Conservation (phyloP, 805 yeast genomes). For the Ogataea paradorogensis region DNA sequence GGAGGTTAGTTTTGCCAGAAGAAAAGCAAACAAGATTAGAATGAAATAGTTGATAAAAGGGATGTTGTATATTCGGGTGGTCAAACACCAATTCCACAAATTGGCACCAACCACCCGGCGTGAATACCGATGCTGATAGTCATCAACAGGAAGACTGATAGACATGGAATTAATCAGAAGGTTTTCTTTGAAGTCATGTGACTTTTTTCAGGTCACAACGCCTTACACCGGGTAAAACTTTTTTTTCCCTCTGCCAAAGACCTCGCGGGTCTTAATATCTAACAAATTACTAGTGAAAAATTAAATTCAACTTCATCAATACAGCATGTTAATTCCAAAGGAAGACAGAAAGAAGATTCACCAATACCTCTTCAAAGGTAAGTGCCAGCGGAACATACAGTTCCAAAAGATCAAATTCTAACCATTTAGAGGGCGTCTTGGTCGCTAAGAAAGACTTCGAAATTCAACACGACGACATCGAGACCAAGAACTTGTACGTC, state of each 20-base stretch:
- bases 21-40: constrained; percentile 44
- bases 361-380: constrained; percentile 98
- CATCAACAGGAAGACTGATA: constrained; percentile 4
- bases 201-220: constrained; percentile 6
- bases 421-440: constrained; percentile 88
- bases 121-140: neutral
- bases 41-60: constrained; percentile 58
- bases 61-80: constrained; percentile 34
- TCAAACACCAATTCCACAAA: neutral
- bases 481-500: constrained; percentile 95
- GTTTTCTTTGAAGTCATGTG: constrained; percentile 9
- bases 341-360: constrained; percentile 99
- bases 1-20: constrained; percentile 52
- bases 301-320: constrained; percentile 15
- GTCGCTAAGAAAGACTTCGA: constrained; percentile 99
- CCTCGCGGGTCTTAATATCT: constrained; percentile 7
- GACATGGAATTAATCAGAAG: constrained; percentile 4
- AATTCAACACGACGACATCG: constrained; percentile 97
- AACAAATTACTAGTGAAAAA: constrained; percentile 11
- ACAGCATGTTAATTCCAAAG: constrained; percentile 97
- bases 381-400: constrained; percentile 35
- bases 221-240: constrained; percentile 11
- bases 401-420: neutral
- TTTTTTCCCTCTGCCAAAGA: constrained; percentile 13
- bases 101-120: neutral